Percentiles rank a stretch among this genome's conserved stretches.
Evolutionary conservation across 2,329 filamentous ascomycete genomes (phyloP).

Genomic region (Coniochaeta sp.): DNA sequence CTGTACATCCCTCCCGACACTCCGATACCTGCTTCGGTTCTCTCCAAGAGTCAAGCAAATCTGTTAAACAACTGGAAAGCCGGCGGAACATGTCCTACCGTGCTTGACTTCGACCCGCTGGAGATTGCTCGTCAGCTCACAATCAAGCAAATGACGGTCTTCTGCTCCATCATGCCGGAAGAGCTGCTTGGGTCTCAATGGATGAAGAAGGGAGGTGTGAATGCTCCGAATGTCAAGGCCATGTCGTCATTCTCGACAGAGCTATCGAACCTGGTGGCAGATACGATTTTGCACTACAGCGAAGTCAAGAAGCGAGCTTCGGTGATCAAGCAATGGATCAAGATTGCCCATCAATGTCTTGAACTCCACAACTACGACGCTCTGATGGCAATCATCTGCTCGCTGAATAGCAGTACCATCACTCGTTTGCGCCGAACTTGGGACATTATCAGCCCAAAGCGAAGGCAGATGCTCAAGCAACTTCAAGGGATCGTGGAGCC

Average conservation of each 20-base stretch:
- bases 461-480: conserved; percentile 68
- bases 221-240: conserved; percentile 82
- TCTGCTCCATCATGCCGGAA: conserved; percentile 85
- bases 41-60: conserved; percentile 71
- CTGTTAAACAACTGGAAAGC: conserved; percentile 67
- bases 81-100: conserved; percentile 60
- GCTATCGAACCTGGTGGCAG: conserved; percentile 83
- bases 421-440: conserved; percentile 83
- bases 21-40: conserved; percentile 58
- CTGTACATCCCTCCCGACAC: conserved; percentile 64
- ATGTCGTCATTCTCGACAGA: conserved; percentile 93
- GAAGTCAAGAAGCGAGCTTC: conserved; percentile 87
- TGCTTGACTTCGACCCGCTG: conserved; percentile 85
- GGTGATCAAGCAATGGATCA: conserved; percentile 97
- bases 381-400: conserved; percentile 94
- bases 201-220: conserved; percentile 77
- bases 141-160: conserved; percentile 83
- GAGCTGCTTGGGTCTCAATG: conserved; percentile 88
- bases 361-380: conserved; percentile 95
- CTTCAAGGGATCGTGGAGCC: conserved; percentile 83
- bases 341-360: conserved; percentile 78
- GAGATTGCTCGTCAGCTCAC: conserved; percentile 91
- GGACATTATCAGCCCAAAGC: conserved; percentile 80
- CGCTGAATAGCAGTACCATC: conserved; percentile 86
- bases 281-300: conserved; percentile 81